Evolutionary conservation across 2,329 filamentous ascomycete genomes (phyloP), one percentile per base, ranked within the genome.

Genomic region (Ophiostoma australiae): DNA sequence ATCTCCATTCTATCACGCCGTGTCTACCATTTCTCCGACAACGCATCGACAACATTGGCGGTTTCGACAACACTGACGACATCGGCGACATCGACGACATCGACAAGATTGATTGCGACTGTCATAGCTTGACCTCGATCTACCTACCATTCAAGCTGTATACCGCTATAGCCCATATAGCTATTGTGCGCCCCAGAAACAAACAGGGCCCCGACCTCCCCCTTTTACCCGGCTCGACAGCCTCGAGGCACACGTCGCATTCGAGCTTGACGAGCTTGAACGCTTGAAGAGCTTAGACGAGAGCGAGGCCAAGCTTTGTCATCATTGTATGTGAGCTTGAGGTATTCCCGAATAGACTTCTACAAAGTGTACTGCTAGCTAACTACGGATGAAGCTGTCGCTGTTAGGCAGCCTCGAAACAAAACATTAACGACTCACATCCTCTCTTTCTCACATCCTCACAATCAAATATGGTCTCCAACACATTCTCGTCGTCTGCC

Each of bases 221-320:
- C 52, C 52, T 58, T 48, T 58, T 58, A 58, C n/a, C n/a, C 52
- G 11, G 52, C 52, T 58, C 52, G 52, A 27, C 52, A 27, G 52
- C 52, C 52, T 58, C 52, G 52, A 48, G 44, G 52, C 52, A n/a
- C 52, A 58, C n/a, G 52, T 58, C 52, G 52, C 52, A 58, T 27
- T 27, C 52, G 52, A 27, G 52, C 52, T 58, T 15, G n/a, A 58
- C n/a, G 52, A 55, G 52, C n/a, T 27, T 48, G 35, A 37, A 37
- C 35, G 3, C 52, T 27, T 13, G 15, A 41, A 41, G 41, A 48
- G 44, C 44, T n/a, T 20, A n/a, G 20, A 48, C 44, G 44, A 48
- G 44, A 48, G n/a, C 44, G 44, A 48, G 44, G 20, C 2, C 17
- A 23, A 58, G 52, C 52, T 58, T 11, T 10, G 23, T 58, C 23